Conservation (phyloP, 2,329 filamentous ascomycete genomes). For the Fusarium papillatum region DNA sequence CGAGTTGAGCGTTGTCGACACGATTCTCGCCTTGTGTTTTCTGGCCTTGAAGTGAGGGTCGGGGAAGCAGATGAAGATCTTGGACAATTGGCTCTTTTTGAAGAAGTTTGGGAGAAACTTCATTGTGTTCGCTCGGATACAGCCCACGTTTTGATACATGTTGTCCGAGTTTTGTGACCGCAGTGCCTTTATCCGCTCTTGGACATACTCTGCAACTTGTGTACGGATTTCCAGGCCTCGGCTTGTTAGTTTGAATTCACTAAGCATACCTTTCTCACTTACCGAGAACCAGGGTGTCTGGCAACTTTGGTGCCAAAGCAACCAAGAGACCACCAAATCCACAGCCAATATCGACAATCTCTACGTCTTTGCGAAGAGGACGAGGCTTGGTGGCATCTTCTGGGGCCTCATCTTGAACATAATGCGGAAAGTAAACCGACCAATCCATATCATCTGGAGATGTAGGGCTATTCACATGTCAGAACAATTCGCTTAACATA, state of each 20-base stretch:
- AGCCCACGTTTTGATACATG: conserved; percentile 88
- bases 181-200: conserved; percentile 87
- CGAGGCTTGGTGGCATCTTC: conserved; percentile 44
- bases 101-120: conserved; percentile 99
- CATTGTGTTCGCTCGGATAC: conserved; percentile 95
- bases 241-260: conserved; percentile 6
- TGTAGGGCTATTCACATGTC: conserved; percentile 71
- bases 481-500: conserved; percentile 17
- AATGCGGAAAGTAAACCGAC: conserved; percentile 86
- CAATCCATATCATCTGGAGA: conserved; percentile 92
- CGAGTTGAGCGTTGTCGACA: conserved; percentile 87
- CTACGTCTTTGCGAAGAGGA: conserved; percentile 73
- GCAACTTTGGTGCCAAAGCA: conserved; percentile 84
- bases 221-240: conserved; percentile 91
- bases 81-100: conserved; percentile 81
- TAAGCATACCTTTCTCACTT: conserved; percentile 43
- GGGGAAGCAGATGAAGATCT: conserved; percentile 98
- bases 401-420: conserved; percentile 61
- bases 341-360: conserved; percentile 97
- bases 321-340: conserved; percentile 94
- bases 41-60: conserved; percentile 98
- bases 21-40: conserved; percentile 97
- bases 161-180: conserved; percentile 72
- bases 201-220: conserved; percentile 91
- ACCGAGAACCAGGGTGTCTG: conserved; percentile 88